Evolutionary conservation across 75 land plant genomes (phyloP).

Genomic region (Picea glauca): DNA sequence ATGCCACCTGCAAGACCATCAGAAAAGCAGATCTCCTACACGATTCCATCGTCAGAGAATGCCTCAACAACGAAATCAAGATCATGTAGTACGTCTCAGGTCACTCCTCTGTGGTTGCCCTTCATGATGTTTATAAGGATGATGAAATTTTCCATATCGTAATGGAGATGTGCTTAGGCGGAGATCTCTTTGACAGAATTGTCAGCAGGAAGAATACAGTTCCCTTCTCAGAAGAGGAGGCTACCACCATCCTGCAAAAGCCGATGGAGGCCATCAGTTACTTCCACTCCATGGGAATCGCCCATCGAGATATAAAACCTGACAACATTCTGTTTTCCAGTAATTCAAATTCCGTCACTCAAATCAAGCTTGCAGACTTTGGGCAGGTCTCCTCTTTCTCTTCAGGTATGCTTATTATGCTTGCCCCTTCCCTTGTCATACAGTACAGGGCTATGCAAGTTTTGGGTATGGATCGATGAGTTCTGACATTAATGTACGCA

Average conservation of each 20-base stretch:
- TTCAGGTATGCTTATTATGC: neutral
- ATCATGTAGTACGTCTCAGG: conserved; percentile 22
- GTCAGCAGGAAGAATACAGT: neutral
- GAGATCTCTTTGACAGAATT: conserved; percentile 37
- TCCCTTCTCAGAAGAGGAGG: conserved; percentile 24
- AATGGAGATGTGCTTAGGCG: conserved; percentile 29
- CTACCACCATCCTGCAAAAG: conserved; percentile 22
- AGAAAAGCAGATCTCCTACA: neutral
- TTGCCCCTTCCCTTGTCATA: too few relatives aligned
- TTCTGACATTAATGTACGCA: conserved; percentile 33
- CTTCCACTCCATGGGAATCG: conserved; percentile 49
- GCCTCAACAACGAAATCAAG: conserved; percentile 40
- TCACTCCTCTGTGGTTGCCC: conserved; percentile 30
- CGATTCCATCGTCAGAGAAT: conserved; percentile 40
- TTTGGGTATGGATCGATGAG: neutral
- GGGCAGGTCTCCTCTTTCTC: conserved; percentile 49
- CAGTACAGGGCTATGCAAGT: too few relatives aligned
- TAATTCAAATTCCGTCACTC: neutral
- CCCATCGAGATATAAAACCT: conserved; percentile 66
- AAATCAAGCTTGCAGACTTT: conserved; percentile 45
- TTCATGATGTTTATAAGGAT: conserved; percentile 32
- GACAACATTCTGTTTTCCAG: conserved; percentile 46
- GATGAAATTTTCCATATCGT: conserved; percentile 18
- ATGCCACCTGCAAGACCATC: conserved; percentile 48
- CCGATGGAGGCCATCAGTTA: conserved; percentile 33